Conservation (phyloP, 192 early-diverging fungal genomes). For the Chytriomyces hyalinus region DNA sequence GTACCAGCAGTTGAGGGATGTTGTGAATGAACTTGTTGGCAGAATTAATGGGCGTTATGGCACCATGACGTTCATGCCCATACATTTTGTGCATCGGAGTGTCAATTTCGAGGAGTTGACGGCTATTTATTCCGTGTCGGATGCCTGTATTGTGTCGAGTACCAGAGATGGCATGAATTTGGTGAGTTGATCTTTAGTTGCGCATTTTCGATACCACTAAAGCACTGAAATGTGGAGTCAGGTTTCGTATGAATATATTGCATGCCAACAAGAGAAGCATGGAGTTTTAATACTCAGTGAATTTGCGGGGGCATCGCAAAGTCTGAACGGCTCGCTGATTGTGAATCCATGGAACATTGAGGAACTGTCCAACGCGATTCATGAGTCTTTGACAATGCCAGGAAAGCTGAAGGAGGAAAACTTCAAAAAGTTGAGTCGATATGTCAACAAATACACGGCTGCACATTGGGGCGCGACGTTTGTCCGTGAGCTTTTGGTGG, state of each 20-base stretch:
- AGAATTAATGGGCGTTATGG: constrained; percentile 96
- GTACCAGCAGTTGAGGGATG: constrained; percentile 90
- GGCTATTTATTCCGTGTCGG: constrained; percentile 91
- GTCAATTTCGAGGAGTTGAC: constrained; percentile 94
- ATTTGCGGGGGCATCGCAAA: constrained; percentile 99
- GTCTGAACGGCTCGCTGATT: constrained; percentile 93
- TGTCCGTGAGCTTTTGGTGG: constrained; percentile 79
- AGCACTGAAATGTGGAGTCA: background rate
- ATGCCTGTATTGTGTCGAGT: constrained; percentile 95
- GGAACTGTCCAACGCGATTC: constrained; percentile 85
- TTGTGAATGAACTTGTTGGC: constrained; percentile 97
- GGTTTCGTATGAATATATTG: constrained; percentile 82
- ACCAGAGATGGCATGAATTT: constrained; percentile 99
- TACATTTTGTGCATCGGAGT: constrained; percentile 98
- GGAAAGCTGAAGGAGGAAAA: constrained; percentile 77
- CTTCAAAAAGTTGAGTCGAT: constrained; percentile 89
- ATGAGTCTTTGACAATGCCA: constrained; percentile 92
- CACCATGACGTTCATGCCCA: constrained; percentile 97
- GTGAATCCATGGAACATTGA: constrained; percentile 99
- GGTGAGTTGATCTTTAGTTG: constrained; percentile 42
- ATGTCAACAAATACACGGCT: constrained; percentile 97
- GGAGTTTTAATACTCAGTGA: constrained; percentile 97
- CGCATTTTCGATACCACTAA: background rate
- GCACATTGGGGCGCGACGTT: constrained; percentile 97
- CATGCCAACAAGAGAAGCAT: constrained; percentile 83